These are phyloP conservation scores for Fusarium algeriense DNA, from an alignment of 2,329 filamentous ascomycete species.

Conservation along the genomic window DNA sequence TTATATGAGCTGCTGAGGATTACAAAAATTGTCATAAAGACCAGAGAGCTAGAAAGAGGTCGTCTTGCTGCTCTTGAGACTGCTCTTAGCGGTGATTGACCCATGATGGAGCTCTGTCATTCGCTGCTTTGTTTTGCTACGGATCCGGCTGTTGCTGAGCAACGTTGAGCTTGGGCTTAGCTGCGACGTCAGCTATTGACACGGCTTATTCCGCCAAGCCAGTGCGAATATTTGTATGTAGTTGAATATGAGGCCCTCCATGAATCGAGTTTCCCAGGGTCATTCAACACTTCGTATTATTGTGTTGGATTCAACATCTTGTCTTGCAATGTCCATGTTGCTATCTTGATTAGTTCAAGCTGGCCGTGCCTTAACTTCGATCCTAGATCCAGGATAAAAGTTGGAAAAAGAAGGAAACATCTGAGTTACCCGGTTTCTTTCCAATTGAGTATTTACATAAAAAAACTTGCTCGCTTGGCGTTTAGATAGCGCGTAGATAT, in stretches of 20 bases:
- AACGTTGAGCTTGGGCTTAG: conserved; percentile 32
- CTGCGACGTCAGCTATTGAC: conserved; percentile 21
- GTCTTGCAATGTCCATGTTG: not conserved
- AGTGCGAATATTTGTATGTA: not conserved
- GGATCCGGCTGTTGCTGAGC: conserved; percentile 42
- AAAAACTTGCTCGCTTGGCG: not conserved
- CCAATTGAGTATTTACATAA: not conserved
- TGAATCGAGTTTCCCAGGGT: not conserved
- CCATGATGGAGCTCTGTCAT: conserved; percentile 38
- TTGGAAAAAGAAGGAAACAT: not conserved
- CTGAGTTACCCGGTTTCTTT: not conserved
- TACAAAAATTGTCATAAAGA: not conserved
- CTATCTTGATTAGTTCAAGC: not conserved
- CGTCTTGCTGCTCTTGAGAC: conserved; percentile 6
- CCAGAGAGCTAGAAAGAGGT: not conserved
- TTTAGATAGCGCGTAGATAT: conserved; percentile 32
- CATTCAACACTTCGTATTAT: not conserved
- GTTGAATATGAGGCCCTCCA: conserved; percentile 3
- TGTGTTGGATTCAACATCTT: not conserved
- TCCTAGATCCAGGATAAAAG: not conserved
- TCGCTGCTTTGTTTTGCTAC: conserved; percentile 45
- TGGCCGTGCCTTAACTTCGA: not conserved
- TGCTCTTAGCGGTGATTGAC: conserved; percentile 16
- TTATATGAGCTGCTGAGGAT: not conserved
- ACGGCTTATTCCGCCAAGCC: not conserved